Base-by-base conservation (phyloP, 768 basidiomycete species). In the Leccinum broughii region DNA sequence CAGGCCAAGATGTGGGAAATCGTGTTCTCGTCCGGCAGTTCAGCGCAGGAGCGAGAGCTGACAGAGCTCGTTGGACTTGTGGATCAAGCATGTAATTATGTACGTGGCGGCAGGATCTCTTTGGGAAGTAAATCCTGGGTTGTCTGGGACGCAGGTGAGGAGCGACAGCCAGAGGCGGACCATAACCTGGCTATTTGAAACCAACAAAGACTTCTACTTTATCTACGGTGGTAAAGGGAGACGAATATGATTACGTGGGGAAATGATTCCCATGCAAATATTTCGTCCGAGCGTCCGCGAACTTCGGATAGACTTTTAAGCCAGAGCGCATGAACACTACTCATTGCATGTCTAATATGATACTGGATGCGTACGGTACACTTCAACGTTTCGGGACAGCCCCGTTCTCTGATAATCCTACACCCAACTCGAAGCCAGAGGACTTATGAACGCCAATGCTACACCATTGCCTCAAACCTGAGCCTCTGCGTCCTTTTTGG, bases 401-500 rank as follows among this genome's bases (percentile, higher is more conserved):
- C 8, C 41, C 2, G n/a, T 51, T 46, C 54, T 30, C 35, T 20
- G 34, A 46, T 55, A 69, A 55, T 62, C 59, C 55, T 68, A 70
- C 68, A 67, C 48, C 55, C 4, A 34, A 48, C 35, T 4, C 28
- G 41, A 57, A 58, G 57, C 54, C 28, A 24, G 51, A 44, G 15
- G 13, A 34, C 10, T 39, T 3, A 44, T n/a, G 20, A 51, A 15
- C 26, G 24, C 39, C 41, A 34, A 26, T 34, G 48, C 35, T 14
- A 20, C 24, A 4, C 7, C 26, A 49, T 49, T 13, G 17, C 9
- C 35, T 65, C 58, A 72, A 63, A 59, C 56, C 49, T 63, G 59
- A 26, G 66, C 70, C 39, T 68, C 66, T 11, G 71, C 73, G 65
- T 97, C 95, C 76, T 85, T 83, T 79, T 83, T 81, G 62, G 95